Conservation (phyloP, 805 yeast species). For the Isabelozyma gotoi region DNA sequence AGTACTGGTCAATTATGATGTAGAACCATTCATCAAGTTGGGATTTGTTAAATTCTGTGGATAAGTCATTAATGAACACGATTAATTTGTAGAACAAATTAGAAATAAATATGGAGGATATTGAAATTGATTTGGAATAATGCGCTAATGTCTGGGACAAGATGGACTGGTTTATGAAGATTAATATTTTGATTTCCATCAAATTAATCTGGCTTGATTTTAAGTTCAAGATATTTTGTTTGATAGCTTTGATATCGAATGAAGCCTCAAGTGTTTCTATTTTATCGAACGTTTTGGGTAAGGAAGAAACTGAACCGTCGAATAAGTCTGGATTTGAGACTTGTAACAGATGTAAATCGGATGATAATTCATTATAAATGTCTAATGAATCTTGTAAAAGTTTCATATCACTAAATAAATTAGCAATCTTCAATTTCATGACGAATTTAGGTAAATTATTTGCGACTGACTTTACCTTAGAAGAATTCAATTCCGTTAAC, state of each 20-base stretch:
- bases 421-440: slow-evolving; percentile 51
- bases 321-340: slow-evolving; percentile 2
- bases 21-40: slow-evolving; percentile 39
- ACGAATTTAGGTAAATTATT: slow-evolving; percentile 24
- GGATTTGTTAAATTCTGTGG: slow-evolving; percentile 14
- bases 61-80: slow-evolving; percentile 41
- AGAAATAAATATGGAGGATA: slow-evolving; percentile 40
- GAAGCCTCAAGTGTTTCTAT: slow-evolving; percentile 10
- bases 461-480: too few relatives aligned
- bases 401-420: slow-evolving; percentile 52
- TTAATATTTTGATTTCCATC: slow-evolving; percentile 24
- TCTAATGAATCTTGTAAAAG: slow-evolving; percentile 60
- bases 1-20: slow-evolving; percentile 40
- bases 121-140: slow-evolving; percentile 36
- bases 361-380: slow-evolving; percentile 48
- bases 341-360: slow-evolving; percentile 13
- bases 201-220: slow-evolving; percentile 13
- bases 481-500: neutral
- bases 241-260: slow-evolving; percentile 5
- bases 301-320: slow-evolving; percentile 1
- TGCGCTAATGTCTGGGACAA: slow-evolving; percentile 38
- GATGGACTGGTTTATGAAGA: slow-evolving; percentile 37
- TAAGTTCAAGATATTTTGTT: neutral
- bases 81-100: slow-evolving; percentile 36
- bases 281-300: slow-evolving; percentile 7